These are phyloP conservation scores for Bauhinia variegata DNA, from an alignment of 306 rosid species.

Conservation along the genomic window DNA sequence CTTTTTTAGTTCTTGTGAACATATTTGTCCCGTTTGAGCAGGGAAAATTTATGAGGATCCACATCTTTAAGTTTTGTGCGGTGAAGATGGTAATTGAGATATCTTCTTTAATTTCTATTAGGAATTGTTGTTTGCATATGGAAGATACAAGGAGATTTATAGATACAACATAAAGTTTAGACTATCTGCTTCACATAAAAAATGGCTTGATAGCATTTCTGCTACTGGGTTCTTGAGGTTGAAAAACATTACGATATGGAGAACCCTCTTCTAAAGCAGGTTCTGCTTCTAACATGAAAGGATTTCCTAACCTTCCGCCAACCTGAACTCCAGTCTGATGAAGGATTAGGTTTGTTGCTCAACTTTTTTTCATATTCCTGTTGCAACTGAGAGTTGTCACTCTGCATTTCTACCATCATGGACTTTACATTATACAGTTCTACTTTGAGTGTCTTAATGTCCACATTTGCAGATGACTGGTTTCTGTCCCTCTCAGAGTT, in stretches of 20 bases:
- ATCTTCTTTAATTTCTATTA: conserved; percentile 5
- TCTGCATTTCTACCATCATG: conserved; percentile 69
- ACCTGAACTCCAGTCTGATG: conserved; percentile 58
- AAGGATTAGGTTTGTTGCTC: conserved; percentile 52
- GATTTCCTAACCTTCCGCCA: conserved; percentile 84
- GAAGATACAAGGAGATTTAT: conserved; percentile 7
- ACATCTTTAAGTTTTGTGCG: conserved; percentile 2
- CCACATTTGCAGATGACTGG: conserved; percentile 49
- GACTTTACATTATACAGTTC: conserved; percentile 74
- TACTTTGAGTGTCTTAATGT: conserved; percentile 59
- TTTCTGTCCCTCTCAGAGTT: conserved; percentile 62
- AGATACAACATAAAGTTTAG: background rate
- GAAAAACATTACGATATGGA: conserved; percentile 46
- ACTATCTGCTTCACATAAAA: background rate
- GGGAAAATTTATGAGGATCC: conserved; percentile 12
- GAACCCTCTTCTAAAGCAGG: conserved; percentile 49
- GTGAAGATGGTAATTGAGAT: conserved; percentile 1
- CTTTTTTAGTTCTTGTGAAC: background rate
- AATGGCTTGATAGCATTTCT: conserved; percentile 18
- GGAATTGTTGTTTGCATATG: background rate
- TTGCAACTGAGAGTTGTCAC: conserved; percentile 76
- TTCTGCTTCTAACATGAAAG: conserved; percentile 47
- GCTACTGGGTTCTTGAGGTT: conserved; percentile 4
- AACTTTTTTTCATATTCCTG: conserved; percentile 69
- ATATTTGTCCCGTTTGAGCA: background rate